Evolutionary conservation across 257 asterid species (phyloP), one percentile per base, ranked within the genome.

Genomic region (Paulownia fortunei): DNA sequence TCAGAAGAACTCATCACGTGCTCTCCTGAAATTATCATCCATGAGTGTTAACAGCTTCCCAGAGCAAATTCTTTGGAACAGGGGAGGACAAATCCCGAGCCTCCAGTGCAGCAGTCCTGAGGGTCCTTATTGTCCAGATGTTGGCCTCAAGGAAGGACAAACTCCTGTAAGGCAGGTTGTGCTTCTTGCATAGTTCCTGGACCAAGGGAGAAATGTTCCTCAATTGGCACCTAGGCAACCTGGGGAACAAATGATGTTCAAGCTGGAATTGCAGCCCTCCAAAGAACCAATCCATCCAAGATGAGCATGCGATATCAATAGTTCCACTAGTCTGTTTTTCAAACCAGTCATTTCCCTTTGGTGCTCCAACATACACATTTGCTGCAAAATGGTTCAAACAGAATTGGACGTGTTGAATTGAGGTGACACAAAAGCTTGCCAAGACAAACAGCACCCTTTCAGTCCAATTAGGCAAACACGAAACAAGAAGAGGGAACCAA

Each of bases 11-110:
- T 69, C 63, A 27, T 49, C 16, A 34, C 12, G 8, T 47, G 41
- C 74, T 46, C 47, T 37, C 36, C 41, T 16, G 49, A 52, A 36
- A 10, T 72, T 79, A 32, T 85, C 90, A 92, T 68, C 97, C 98
- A 77, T 90, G 97, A 16, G 97, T 94, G 81, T 92, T 92, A 5
- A 94, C 84, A 78, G 96, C 98, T 80, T 94, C 98, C 98, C 98
- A 94, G 27, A 92, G 77, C 89, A 94, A 76, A 77, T 89, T 89
- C 89, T 84, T 86, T 0, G 97, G 91, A 5, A 70, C 88, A 13
- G 91, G 87, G 37, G 59, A 70, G 8, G 86, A n/a, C 56, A 88
- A 55, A 79, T 85, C 90, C 27, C 94, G 83, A 8, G 98, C 98
- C 88, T 89, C 88, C 82, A 90, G 18, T 0, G 99, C 99, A 0